Conservation (phyloP, 768 basidiomycete genomes). For the Cubamyces lactineus region DNA sequence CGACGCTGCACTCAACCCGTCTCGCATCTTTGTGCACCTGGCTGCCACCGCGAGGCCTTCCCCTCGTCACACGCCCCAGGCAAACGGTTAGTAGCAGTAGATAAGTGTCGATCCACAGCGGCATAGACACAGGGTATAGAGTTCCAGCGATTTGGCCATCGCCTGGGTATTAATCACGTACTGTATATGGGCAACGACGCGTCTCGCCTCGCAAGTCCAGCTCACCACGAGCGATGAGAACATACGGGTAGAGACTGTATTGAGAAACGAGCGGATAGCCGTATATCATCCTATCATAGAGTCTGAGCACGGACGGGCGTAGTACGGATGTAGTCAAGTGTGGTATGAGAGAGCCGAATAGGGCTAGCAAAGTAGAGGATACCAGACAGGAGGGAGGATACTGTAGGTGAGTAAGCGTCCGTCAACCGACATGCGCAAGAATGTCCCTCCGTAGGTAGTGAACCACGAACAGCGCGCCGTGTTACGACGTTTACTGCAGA, state of each 20-base stretch:
- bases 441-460: slow-evolving; percentile 10
- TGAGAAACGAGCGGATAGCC: slow-evolving; percentile 9
- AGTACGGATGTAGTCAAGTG: not conserved
- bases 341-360: not conserved
- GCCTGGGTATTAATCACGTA: too few relatives aligned
- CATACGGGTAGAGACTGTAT: slow-evolving; percentile 1
- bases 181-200: too few relatives aligned
- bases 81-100: too few relatives aligned
- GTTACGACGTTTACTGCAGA: slow-evolving; percentile 3
- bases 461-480: not conserved
- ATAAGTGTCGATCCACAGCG: too few relatives aligned
- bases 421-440: slow-evolving; percentile 8
- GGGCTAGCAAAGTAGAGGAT: not conserved
- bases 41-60: too few relatives aligned
- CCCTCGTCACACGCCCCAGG: too few relatives aligned
- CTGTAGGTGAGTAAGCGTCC: slow-evolving; percentile 10
- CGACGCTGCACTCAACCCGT: too few relatives aligned
- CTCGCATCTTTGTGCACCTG: too few relatives aligned
- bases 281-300: slow-evolving; percentile 5
- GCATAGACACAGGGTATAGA: too few relatives aligned
- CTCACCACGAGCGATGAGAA: not conserved
- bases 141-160: too few relatives aligned
- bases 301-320: not conserved
- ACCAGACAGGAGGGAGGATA: not conserved
- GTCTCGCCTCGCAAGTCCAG: not conserved